Evolutionary conservation across 1,139 yeast species (phyloP), one percentile per base, ranked within the genome.

Genomic region (Candida glucosophila): DNA sequence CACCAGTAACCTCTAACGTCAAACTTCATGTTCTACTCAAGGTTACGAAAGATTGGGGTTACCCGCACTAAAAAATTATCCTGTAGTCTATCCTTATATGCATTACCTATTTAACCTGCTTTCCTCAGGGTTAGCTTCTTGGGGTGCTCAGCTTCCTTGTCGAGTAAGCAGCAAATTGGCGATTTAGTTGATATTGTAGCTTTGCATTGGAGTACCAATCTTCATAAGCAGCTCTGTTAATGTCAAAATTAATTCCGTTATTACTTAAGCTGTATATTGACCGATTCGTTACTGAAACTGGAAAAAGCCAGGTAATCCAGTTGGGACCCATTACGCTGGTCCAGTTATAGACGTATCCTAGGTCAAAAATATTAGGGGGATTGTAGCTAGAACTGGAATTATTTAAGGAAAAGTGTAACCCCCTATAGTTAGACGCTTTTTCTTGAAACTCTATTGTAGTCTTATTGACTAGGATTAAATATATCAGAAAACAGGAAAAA

Each of bases 371-470:
- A 49, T 90, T 83, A 2, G 77, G 80, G 10, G 67, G 40, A 7
- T 57, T 47, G 24, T 41, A 39, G 24, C 42, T 40, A 15, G 51
- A 49, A 5, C 46, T 44, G 23, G 62, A 40, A 6, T 58, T 36
- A 33, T 61, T 65, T 30, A 67, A 55, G 25, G 47, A 51, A 34
- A 51, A 53, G 14, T 33, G 27, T 6, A 35, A 36, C 17, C 40
- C 32, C 23, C 53, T 61, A 15, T 72, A 59, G 24, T 35, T 39
- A 58, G 61, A 54, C 19, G 77, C 57, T 17, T 64, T 64, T 23
- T 65, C 61, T 53, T 80, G 77, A 27, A 75, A 59, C 51, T 90
- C 99, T 15, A 90, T 67, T 0, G 97, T 90, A 7, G 97, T 86
- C 32, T 61, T 58, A 49, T 90, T 90, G 6, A 48, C 52, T 11